Evolutionary conservation across 2,329 filamentous ascomycete genomes (phyloP), one percentile per base, ranked within the genome.

Genomic region (Cladophialophora psammophila): DNA sequence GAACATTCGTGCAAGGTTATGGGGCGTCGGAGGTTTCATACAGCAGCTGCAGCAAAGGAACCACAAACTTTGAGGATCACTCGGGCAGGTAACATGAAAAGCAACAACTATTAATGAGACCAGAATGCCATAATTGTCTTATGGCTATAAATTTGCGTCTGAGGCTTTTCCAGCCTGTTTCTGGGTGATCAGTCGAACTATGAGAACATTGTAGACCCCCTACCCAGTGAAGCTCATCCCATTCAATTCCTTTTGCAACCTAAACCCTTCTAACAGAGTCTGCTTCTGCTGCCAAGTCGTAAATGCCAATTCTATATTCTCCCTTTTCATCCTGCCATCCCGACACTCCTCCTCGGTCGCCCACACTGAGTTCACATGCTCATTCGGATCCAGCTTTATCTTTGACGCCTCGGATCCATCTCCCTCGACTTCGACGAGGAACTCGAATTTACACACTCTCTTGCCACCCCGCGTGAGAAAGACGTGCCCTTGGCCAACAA

Each of bases 291-390:
- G 60, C 38, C 18, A 3, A 5, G 56, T 65, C 5, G 69, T 71
- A 54, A 69, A 71, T 20, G 36, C 13, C 58, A 71, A 42, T 18
- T 67, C 62, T 32, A 58, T 32, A 20, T 10, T 13, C 13, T n/a
- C 59, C 1, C 34, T 32, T 10, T 40, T 53, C 1, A 50, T 57
- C 50, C 59, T 42, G 1, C 72, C 69, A 31, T 62, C 60, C 26
- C 62, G 62, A 3, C 79, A 70, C 13, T 80, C 76, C n/a, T 75
- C 75, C 66, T 80, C 78, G 1, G 69, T 73, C 32, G 75, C 80
- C 80, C 80, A 81, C 12, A 73, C 67, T 66, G 73, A 80, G 0
- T 66, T 71, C 57, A 75, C 73, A 72, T 81, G 79, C 69, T 80
- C 80, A 2, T 68, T 68, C 9, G 72, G 72, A 48, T 76, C 76